Percentiles rank a stretch among this genome's conserved stretches.
These are phyloP conservation scores for Chondrostereum purpureum DNA, from an alignment of 1,284 basidiomycete species.

Conservation along the genomic window DNA sequence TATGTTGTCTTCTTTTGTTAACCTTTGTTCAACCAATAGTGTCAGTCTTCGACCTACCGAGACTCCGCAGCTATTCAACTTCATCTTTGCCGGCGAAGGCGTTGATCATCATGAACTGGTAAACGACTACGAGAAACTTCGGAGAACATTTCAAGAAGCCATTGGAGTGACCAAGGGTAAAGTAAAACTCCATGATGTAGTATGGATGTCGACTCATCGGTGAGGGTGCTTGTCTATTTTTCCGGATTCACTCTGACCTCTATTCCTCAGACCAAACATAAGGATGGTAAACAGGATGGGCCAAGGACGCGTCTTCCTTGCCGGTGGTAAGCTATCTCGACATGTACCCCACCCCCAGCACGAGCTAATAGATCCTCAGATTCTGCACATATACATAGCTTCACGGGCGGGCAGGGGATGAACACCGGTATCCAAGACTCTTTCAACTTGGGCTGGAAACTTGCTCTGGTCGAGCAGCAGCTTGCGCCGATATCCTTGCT, in stretches of 20 bases:
- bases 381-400: conserved; percentile 25
- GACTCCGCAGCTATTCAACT: neutral
- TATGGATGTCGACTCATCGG: conserved; percentile 7
- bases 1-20: neutral
- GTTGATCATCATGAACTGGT: neutral
- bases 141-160: neutral
- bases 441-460: conserved; percentile 38
- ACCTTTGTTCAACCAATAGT: neutral
- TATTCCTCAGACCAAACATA: conserved; percentile 9
- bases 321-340: conserved; percentile 8
- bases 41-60: conserved; percentile 3
- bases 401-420: conserved; percentile 31
- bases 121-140: neutral
- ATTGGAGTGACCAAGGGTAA: neutral
- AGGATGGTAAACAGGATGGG: conserved; percentile 7
- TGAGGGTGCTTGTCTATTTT: conserved; percentile 1
- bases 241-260: neutral
- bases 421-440: conserved; percentile 35
- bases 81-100: conserved; percentile 1
- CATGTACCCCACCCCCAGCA: neutral
- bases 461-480: conserved; percentile 29
- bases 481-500: conserved; percentile 25
- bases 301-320: conserved; percentile 11
- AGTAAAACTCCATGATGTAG: conserved; percentile 7
- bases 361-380: conserved; percentile 16